A percentile compares a stretch with the other conserved stretches of the same genome.
Evolutionary conservation across 2,329 filamentous ascomycete genomes (phyloP).

Genomic region (Graphium sp.): DNA sequence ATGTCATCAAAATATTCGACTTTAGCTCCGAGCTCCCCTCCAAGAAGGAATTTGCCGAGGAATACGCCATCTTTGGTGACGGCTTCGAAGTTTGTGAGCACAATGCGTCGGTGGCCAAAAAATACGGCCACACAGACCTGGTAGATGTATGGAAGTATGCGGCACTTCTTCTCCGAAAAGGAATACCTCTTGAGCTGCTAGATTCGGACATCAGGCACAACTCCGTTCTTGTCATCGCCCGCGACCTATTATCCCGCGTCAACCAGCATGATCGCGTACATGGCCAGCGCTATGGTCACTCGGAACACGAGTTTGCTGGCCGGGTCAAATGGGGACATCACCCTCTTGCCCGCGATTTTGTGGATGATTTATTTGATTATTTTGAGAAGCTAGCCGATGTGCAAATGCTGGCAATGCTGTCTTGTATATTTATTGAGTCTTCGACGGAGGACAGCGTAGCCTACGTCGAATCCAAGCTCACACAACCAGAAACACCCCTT

Average conservation of each 20-base stretch:
- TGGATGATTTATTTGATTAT: conserved; percentile 44
- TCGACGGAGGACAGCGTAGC: conserved; percentile 36
- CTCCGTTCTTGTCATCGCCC: conserved; percentile 53
- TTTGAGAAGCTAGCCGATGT: conserved; percentile 46
- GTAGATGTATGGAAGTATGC: conserved; percentile 74
- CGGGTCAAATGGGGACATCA: conserved; percentile 53
- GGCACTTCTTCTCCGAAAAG: conserved; percentile 58
- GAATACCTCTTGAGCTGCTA: conserved; percentile 54
- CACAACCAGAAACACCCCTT: conserved; percentile 43
- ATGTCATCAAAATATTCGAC: conserved; percentile 58
- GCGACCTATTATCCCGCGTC: conserved; percentile 33
- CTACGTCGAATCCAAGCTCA: conserved; percentile 37
- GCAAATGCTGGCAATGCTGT: conserved; percentile 58
- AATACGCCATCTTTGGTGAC: conserved; percentile 74
- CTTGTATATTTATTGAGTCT: conserved; percentile 50
- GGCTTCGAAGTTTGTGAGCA: conserved; percentile 67
- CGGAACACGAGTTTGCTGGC: conserved; percentile 25
- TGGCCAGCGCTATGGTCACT: background rate
- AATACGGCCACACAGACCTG: conserved; percentile 52
- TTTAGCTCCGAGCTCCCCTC: conserved; percentile 58
- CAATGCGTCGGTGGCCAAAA: conserved; percentile 64
- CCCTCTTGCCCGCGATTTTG: conserved; percentile 44
- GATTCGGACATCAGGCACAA: conserved; percentile 34
- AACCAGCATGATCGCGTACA: conserved; percentile 4
- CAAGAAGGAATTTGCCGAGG: conserved; percentile 56